A percentile compares a stretch with the other conserved stretches of the same genome.
phyloP scores from a whole-genome alignment of 192 early-diverging fungal species.

The Rhizophlyctis rosea region DNA sequence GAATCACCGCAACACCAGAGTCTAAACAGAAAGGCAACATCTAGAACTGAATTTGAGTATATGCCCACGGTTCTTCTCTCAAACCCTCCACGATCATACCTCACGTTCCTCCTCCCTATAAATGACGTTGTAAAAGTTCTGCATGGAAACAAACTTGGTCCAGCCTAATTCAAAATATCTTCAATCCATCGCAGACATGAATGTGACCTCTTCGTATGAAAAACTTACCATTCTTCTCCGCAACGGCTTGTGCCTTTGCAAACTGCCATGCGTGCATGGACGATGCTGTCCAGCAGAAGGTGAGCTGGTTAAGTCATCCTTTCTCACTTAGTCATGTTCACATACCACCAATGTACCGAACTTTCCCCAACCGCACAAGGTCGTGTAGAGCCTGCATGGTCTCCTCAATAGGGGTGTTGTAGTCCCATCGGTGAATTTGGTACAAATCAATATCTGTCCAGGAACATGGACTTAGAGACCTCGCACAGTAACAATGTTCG shows the following conservation, averaged over 20 bases:
- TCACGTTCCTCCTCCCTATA: slow-evolving; percentile 60
- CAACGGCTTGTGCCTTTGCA: slow-evolving; percentile 41
- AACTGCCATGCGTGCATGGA: slow-evolving; percentile 52
- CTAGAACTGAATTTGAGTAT: too few species aligned
- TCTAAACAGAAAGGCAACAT: slow-evolving; percentile 48
- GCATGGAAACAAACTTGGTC: slow-evolving; percentile 50
- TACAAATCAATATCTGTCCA: slow-evolving; percentile 52
- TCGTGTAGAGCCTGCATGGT: slow-evolving; percentile 70
- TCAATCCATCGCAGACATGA: too few species aligned
- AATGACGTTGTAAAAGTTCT: slow-evolving; percentile 36
- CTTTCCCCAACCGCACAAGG: slow-evolving; percentile 61
- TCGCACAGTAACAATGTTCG: too few species aligned
- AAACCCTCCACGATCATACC: too few species aligned
- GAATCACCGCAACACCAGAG: slow-evolving; percentile 41
- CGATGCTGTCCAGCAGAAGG: slow-evolving; percentile 10
- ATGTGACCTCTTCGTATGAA: too few species aligned
- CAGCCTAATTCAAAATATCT: too few species aligned
- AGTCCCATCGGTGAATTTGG: slow-evolving; percentile 43
- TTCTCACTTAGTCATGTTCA: slow-evolving; percentile 14
- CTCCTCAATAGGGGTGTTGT: slow-evolving; percentile 60
- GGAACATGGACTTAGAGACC: too few species aligned
- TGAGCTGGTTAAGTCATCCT: background rate
- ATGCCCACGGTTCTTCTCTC: too few species aligned
- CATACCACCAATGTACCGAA: slow-evolving; percentile 50
- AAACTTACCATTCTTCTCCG: too few species aligned